Base-by-base conservation (phyloP, 2,329 filamentous ascomycete genomes). In the Ploettnerulaceae sp. region DNA sequence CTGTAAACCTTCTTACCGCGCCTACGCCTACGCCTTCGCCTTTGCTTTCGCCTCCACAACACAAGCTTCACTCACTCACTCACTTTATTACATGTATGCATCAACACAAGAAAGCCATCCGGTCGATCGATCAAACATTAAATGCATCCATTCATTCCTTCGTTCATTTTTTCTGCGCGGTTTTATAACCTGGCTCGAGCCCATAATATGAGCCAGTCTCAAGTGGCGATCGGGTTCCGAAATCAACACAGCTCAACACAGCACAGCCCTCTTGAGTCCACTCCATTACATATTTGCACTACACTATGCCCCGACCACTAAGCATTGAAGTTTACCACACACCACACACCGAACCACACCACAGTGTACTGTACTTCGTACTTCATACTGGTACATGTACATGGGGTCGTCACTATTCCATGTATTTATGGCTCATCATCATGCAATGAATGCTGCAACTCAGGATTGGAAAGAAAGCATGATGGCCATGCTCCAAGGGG, bases 381-480 rank as follows among this genome's bases (percentile, higher is more conserved):
- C n/a, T n/a, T n/a, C n/a, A n/a, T n/a, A n/a, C n/a, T n/a, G n/a
- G n/a, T n/a, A n/a, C n/a, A n/a, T n/a, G n/a, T n/a, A n/a, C n/a
- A n/a, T n/a, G n/a, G n/a, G n/a, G n/a, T n/a, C n/a, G n/a, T n/a
- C n/a, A n/a, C n/a, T n/a, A n/a, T n/a, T n/a, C n/a, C n/a, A n/a
- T n/a, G n/a, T n/a, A n/a, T n/a, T n/a, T n/a, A n/a, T n/a, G 49
- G 46, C 43, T 41, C 35, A 35, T 51, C 28, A 50, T 48, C 48
- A 43, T 44, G 33, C 42, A 48, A 47, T 57, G 50, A 57, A 55
- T 52, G 52, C 41, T 47, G 38, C 31, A 29, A 39, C 29, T 46
- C 29, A 49, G 22, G 22, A 24, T 38, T 35, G 31, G 37, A 38
- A 31, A 33, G 39, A 39, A 41, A 44, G 20, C 41, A 36, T 28